Base-by-base conservation (phyloP, 106 monocot genomes). In the Allium cepa region DNA sequence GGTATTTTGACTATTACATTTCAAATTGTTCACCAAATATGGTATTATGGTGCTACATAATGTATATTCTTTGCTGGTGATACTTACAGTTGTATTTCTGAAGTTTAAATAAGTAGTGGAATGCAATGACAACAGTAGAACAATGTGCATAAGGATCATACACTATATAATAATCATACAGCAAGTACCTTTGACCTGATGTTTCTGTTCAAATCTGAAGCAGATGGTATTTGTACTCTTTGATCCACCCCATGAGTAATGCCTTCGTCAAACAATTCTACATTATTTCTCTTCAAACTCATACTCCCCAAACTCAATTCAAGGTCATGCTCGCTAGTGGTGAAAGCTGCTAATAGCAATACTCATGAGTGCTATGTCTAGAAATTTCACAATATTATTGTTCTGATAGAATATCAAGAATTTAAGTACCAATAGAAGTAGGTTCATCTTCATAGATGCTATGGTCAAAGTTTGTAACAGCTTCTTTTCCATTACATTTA, bases 381-480 rank as follows among this genome's bases (percentile, higher is more conserved):
- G 3, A 36, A 36, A 18, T n/a, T 26, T n/a, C 36, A 63, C 28
- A 47, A 26, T 11, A 8, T 11, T 17, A 58, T 36, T 8, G 15
- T 55, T 55, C 46, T 52, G 9, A 9, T 8, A 22, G 8, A 46
- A 69, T 16, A 45, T 52, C 46, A 0, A 57, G 66, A 58, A 7
- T 17, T 55, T 55, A 52, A 71, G 72, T 10, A 79, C 76, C 16
- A 10, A 64, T n/a, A 8, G 67, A 68, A 56, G 59, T 68, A 4
- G 80, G 58, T 59, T 88, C 87, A 4, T 69, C 61, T 47, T 76
- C 76, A 18, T 92, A 88, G 45, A 74, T 76, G 52, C 74, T 78
- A 15, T 73, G 80, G 70, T 92, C 85, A 10, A 92, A 92, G 74
- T 92, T 92, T 10, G 92, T 92, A 27, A 85, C 83, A 0, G 84